These are phyloP conservation scores for Amanita phalloides DNA, from an alignment of 768 basidiomycete species.

Conservation along the genomic window DNA sequence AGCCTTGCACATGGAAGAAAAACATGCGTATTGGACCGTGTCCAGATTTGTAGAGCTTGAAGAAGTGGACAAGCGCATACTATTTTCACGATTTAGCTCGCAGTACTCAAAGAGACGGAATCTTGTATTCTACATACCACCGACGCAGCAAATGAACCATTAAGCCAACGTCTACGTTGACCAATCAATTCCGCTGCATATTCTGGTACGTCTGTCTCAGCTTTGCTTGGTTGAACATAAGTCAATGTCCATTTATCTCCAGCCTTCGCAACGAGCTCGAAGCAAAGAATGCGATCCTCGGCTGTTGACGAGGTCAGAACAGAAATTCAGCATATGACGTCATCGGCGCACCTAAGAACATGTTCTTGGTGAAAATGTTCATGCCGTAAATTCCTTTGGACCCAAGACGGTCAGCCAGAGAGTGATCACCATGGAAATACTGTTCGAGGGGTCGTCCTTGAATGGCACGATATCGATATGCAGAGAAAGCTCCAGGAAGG, in stretches of 20 bases:
- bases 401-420: constrained; percentile 84
- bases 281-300: constrained; percentile 95
- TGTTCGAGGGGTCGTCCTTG: constrained; percentile 80
- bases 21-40: constrained; percentile 91
- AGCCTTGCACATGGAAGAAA: constrained; percentile 89
- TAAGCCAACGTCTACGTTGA: constrained; percentile 93
- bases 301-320: constrained; percentile 26
- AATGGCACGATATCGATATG: constrained; percentile 90
- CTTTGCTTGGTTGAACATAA: constrained; percentile 89
- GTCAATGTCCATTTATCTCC: constrained; percentile 82
- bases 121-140: constrained; percentile 32
- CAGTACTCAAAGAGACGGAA: background rate
- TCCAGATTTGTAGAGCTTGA: constrained; percentile 74
- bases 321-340: background rate
- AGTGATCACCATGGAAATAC: constrained; percentile 84
- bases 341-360: constrained; percentile 32
- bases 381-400: constrained; percentile 92
- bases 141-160: constrained; percentile 91
- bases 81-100: constrained; percentile 15
- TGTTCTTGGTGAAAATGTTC: constrained; percentile 95
- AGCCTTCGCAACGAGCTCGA: constrained; percentile 90
- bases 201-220: constrained; percentile 95
- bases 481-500: constrained; percentile 93
- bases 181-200: constrained; percentile 87
- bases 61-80: constrained; percentile 93